A percentile compares a stretch with the other conserved stretches of the same genome.
phyloP scores from a whole-genome alignment of 1,284 basidiomycete genomes.

The Heterobasidion annosum region DNA sequence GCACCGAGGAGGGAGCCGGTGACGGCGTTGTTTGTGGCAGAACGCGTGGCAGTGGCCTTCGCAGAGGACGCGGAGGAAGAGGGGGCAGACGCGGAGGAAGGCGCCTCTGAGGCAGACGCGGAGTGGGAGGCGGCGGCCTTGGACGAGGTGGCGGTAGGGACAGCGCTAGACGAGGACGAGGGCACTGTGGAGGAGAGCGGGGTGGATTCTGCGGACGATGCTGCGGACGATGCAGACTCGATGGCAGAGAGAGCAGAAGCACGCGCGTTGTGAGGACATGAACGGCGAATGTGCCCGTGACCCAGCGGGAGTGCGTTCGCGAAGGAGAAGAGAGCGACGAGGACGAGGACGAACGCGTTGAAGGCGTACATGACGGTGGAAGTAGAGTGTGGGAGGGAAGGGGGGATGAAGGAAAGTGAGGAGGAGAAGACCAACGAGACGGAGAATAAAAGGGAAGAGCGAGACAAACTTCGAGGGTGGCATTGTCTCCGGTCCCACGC shows the following conservation, averaged over 20 bases:
- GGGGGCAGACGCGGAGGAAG: neutral
- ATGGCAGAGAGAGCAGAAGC: neutral
- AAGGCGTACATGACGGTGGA: neutral
- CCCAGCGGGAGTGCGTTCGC: neutral
- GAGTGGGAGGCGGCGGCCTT: neutral
- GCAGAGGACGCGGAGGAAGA: neutral
- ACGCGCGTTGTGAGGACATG: neutral
- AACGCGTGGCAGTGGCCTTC: neutral
- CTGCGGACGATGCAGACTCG: neutral
- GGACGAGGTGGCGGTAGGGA: neutral
- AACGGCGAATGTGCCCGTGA: neutral
- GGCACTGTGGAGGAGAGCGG: neutral
- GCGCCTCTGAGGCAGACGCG: neutral
- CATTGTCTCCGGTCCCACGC: neutral
- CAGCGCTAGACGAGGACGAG: neutral
- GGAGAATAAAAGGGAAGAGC: neutral
- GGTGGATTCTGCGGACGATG: neutral
- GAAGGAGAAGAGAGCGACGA: slow-evolving; percentile 1
- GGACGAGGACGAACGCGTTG: neutral
- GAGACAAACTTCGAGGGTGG: neutral
- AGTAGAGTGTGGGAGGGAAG: neutral
- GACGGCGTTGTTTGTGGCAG: no score
- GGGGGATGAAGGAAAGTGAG: neutral
- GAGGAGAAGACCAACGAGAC: neutral
- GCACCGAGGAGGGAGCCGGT: slow-evolving; percentile 13